Evolutionary conservation across 116 monocot genomes (phyloP), one percentile per base, ranked within the genome.

Genomic region (Zostera marina): DNA sequence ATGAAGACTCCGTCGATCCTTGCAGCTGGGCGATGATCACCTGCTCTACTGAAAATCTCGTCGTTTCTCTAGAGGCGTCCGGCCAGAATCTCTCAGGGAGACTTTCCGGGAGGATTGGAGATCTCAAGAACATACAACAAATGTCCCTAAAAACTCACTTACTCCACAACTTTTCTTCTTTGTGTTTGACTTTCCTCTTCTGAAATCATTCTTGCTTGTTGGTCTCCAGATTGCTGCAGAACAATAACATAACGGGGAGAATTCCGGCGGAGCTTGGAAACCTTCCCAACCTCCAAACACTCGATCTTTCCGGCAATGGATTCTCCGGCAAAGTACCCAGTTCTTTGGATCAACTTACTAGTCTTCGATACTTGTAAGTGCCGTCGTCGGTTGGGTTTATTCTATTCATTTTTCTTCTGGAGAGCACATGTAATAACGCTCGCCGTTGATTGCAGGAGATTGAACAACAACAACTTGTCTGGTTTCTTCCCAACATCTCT

Each of bases 61-160:
- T 94, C 64, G 75, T 81, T 46, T 68, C 68, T 62, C 61, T 94
- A 24, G 89, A 76, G 68, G 86, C 78, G 12, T 83, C 90, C 12
- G 83, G 90, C 73, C 85, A 90, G 66, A 70, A 72, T 22, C 54
- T 98, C 10, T 85, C 96, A 5, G 96, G 96, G 20, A 74, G 77
- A 3, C 80, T 98, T 38, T 89, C 96, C 17, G 66, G 67, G 10
- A 44, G 48, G 52, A 90, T 98, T 15, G 76, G 68, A 20, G 90
- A 98, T 60, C 90, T 98, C 63, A 89, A 82, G 4, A 78, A 98
- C 71, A 75, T 98, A n/a, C 83, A 89, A 44, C 96, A 98, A 86
- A 70, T 98, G 96, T 96, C 45, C 3, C 2, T 0, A 49, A 49
- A 32, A 32, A 20, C 20, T 1, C 20, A 21, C 49, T 6, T 9